A percentile compares a stretch with the other conserved stretches of the same genome.
Conservation (phyloP, 768 basidiomycete species). For the Pulveroboletus ravenelii region DNA sequence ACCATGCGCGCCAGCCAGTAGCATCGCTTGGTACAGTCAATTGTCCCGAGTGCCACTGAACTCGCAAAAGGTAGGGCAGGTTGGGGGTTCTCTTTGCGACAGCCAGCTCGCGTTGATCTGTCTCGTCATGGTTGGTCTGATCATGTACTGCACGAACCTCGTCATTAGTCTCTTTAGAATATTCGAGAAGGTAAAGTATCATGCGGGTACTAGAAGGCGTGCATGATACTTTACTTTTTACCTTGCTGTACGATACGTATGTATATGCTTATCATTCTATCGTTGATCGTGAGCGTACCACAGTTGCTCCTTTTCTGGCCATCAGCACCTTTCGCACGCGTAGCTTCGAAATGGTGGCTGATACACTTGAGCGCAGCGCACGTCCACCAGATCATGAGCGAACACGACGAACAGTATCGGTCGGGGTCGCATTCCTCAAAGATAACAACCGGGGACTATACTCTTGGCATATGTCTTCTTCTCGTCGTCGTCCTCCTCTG, state of each 20-base stretch:
- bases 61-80: constrained; percentile 32
- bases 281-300: neutral
- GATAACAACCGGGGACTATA: constrained; percentile 34
- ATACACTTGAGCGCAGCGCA: neutral
- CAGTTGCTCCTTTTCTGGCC: neutral
- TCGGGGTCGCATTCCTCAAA: constrained; percentile 8
- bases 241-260: neutral
- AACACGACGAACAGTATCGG: constrained; percentile 10
- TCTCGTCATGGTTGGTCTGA: constrained; percentile 70
- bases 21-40: constrained; percentile 70
- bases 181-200: constrained; percentile 85
- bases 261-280: neutral
- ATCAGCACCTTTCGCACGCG: constrained; percentile 9
- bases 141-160: constrained; percentile 81
- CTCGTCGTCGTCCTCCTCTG: constrained; percentile 78
- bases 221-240: constrained; percentile 1
- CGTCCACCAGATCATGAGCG: constrained; percentile 15
- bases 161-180: constrained; percentile 82
- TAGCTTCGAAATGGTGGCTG: neutral
- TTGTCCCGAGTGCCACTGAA: constrained; percentile 42
- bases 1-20: constrained; percentile 60
- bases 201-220: constrained; percentile 35
- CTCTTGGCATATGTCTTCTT: constrained; percentile 63
- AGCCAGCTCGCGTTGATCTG: constrained; percentile 73
- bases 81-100: constrained; percentile 63